Conservation (phyloP, 345 rosid species). For the Microcos paniculata region DNA sequence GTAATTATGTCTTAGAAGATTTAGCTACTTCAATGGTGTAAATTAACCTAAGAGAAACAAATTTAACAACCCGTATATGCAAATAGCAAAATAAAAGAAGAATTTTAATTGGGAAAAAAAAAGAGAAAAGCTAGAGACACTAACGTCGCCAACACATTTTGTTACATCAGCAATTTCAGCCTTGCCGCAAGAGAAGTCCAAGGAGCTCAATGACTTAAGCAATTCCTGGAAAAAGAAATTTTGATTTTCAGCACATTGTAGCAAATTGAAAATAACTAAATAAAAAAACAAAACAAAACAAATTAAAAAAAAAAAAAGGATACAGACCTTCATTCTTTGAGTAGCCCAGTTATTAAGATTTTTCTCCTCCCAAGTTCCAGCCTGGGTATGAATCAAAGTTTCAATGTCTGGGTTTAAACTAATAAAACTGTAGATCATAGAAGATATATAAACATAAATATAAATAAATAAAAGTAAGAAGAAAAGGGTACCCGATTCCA, state of each 20-base stretch:
- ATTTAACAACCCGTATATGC: background rate
- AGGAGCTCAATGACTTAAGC: slow-evolving; percentile 53
- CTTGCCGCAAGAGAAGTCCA: slow-evolving; percentile 70
- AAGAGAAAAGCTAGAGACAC: slow-evolving; percentile 19
- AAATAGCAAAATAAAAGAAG: background rate
- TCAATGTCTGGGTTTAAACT: no score
- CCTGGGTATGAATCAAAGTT: slow-evolving; percentile 36
- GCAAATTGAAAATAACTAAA: background rate
- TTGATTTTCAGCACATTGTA: background rate
- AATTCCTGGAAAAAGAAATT: slow-evolving; percentile 53
- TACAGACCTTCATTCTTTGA: slow-evolving; percentile 73
- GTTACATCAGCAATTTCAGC: slow-evolving; percentile 73
- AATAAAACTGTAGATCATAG: background rate
- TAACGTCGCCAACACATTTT: slow-evolving; percentile 82
- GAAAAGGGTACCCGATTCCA: slow-evolving; percentile 65
- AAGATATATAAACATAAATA: background rate
- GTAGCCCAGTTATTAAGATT: slow-evolving; percentile 83
- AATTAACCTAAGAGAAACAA: no score
- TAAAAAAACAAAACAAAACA: no score
- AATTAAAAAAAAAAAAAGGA: no score
- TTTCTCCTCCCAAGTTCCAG: slow-evolving; percentile 99
- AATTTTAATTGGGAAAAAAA: background rate
- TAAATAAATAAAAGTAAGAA: background rate
- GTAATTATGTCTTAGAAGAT: background rate
- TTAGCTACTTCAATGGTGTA: background rate